A percentile compares a stretch with the other conserved stretches of the same genome.
phyloP scores from a whole-genome alignment of 1,284 basidiomycete genomes.

The Ceratobasidium papillatum region DNA sequence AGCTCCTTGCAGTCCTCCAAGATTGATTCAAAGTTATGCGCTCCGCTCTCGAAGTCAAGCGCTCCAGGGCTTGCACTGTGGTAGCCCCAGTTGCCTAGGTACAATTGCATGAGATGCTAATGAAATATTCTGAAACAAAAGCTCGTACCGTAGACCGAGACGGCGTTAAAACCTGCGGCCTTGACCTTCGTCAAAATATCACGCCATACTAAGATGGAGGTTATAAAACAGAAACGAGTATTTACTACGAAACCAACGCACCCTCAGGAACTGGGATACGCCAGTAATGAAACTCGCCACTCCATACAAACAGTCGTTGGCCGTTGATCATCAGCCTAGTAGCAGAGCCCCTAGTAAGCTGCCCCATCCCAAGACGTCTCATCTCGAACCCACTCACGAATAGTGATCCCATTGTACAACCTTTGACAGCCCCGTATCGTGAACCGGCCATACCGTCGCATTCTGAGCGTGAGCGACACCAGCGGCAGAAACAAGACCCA shows the following conservation, averaged over 20 bases:
- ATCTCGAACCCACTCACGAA: conserved; percentile 3
- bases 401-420: conserved; percentile 41
- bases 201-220: conserved; percentile 27
- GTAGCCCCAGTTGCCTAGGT: conserved; percentile 38
- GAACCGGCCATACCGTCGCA: conserved; percentile 37
- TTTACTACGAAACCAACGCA: not conserved
- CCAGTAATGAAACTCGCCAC: conserved; percentile 42
- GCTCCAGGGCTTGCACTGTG: conserved; percentile 35
- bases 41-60: conserved; percentile 37
- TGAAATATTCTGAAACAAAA: not conserved
- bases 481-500: conserved; percentile 19
- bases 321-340: conserved; percentile 40
- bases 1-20: conserved; percentile 38
- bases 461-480: conserved; percentile 2
- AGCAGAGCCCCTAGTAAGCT: not conserved
- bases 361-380: not conserved
- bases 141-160: conserved; percentile 32
- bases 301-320: conserved; percentile 39
- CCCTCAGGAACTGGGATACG: conserved; percentile 41
- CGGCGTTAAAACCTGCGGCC: conserved; percentile 42
- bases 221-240: not conserved
- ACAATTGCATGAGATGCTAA: not conserved
- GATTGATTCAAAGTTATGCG: conserved; percentile 41
- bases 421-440: conserved; percentile 37
- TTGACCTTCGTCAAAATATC: conserved; percentile 42